Conservation (phyloP, 306 rosid genomes). For the Mucuna pruriens region DNA sequence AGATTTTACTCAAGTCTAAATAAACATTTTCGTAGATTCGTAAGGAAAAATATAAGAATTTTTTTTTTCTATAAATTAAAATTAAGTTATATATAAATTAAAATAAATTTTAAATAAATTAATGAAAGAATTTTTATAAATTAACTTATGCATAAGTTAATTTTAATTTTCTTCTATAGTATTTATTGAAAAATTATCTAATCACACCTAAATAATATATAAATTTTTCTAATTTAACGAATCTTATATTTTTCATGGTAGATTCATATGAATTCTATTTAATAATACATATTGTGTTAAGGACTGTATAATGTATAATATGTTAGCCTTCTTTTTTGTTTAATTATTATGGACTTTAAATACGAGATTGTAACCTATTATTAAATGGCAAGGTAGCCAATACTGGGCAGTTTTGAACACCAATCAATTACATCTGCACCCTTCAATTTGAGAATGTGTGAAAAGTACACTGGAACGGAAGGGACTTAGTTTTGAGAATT, state of each 20-base stretch:
- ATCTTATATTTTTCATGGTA: not conserved
- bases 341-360: not conserved
- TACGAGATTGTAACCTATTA: not conserved
- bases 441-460: not conserved
- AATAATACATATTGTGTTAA: not conserved
- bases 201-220: no score
- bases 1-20: no score
- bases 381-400: not conserved
- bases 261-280: not conserved
- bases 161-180: no score
- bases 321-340: not conserved
- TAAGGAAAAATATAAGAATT: no score
- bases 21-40: no score
- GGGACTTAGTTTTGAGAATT: not conserved
- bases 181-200: no score
- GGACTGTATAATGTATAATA: no score
- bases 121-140: no score
- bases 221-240: not conserved
- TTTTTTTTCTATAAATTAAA: no score
- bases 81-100: no score
- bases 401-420: not conserved
- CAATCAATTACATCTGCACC: not conserved
- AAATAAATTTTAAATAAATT: no score
- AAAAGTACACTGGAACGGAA: constrained; percentile 18
- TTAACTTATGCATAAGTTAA: no score